Evolutionary conservation across 805 yeast species (phyloP).

Genomic region (Pichia phayaonensis): DNA sequence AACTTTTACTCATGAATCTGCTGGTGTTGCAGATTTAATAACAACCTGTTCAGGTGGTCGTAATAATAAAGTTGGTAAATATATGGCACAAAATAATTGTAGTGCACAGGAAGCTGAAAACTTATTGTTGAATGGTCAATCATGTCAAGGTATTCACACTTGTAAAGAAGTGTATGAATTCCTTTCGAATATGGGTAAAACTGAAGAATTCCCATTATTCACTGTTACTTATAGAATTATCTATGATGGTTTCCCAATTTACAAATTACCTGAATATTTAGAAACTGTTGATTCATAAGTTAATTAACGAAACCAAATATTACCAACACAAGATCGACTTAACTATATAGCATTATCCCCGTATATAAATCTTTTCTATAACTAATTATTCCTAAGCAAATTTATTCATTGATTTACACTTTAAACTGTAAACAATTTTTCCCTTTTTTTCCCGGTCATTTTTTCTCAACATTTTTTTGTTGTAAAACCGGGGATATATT

Average conservation of each 20-base stretch:
- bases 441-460: too few species aligned
- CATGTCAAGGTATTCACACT: slow-evolving; percentile 93
- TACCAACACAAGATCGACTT: background rate
- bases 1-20: slow-evolving; percentile 88
- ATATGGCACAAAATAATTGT: slow-evolving; percentile 74
- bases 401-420: background rate
- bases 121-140: slow-evolving; percentile 85
- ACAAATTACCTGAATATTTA: slow-evolving; percentile 64
- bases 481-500: too few species aligned
- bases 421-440: too few species aligned
- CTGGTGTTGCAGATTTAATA: slow-evolving; percentile 97
- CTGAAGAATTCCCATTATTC: slow-evolving; percentile 74
- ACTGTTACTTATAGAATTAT: slow-evolving; percentile 77
- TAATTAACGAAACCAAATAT: background rate
- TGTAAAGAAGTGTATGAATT: slow-evolving; percentile 87
- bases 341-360: background rate
- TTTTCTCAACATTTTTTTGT: too few species aligned
- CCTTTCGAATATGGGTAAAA: slow-evolving; percentile 43
- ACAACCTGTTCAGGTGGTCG: slow-evolving; percentile 98
- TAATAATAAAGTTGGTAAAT: slow-evolving; percentile 84
- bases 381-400: background rate
- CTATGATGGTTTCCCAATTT: slow-evolving; percentile 66
- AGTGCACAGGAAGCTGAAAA: slow-evolving; percentile 77
- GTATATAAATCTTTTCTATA: slow-evolving; percentile 7
- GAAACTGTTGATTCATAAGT: slow-evolving; percentile 31